phyloP scores from a whole-genome alignment of 768 basidiomycete species.

The Cystobasidium tubakii region DNA sequence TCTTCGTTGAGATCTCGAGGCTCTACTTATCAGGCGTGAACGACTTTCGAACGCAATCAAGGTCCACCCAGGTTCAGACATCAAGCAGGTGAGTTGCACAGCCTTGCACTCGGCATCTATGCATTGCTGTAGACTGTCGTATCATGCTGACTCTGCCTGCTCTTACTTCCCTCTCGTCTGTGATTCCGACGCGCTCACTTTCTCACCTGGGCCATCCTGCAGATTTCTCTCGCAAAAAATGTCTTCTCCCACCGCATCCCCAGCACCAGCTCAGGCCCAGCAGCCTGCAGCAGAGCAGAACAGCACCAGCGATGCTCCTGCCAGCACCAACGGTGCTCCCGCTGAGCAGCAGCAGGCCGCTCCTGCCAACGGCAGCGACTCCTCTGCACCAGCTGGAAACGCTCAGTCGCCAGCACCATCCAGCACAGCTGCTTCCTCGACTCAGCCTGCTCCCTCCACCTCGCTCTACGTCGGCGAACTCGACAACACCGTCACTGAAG shows the following conservation, averaged over 20 bases:
- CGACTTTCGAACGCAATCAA: background rate
- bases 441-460: conserved; percentile 41
- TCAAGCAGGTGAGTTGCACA: background rate
- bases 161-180: background rate
- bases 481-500: conserved; percentile 95
- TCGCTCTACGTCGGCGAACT: conserved; percentile 99
- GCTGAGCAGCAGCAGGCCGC: conserved; percentile 37
- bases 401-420: conserved; percentile 32
- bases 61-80: background rate
- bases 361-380: conserved; percentile 30
- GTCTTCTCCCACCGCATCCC: conserved; percentile 31
- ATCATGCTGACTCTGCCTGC: background rate
- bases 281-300: conserved; percentile 10
- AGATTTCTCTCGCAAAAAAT: background rate
- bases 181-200: background rate
- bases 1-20: conserved; percentile 16
- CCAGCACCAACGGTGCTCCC: conserved; percentile 27
- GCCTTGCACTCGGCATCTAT: background rate
- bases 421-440: conserved; percentile 21
- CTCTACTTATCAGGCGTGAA: background rate
- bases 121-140: background rate
- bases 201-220: background rate
- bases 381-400: conserved; percentile 40
- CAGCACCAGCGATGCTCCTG: conserved; percentile 42
- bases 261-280: conserved; percentile 32